Evolutionary conservation across 345 rosid species (phyloP), one percentile per base, ranked within the genome.

Genomic region (Eucalyptus cloeziana): DNA sequence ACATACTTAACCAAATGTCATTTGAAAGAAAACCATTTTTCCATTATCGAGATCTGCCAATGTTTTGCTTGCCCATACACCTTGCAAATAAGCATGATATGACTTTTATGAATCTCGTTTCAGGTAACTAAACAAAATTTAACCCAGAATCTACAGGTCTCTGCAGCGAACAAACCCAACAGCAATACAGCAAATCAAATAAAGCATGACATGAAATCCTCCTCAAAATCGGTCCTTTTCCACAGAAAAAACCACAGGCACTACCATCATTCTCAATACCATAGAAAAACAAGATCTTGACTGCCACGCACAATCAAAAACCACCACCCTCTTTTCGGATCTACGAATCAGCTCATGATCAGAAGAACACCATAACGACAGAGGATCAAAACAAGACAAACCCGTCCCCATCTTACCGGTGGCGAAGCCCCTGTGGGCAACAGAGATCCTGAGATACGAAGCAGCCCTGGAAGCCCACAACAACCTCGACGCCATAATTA

Each of bases 401-500:
- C 24, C 49, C 31, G 51, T 64, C 51, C 43, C 71, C 71, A 27
- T 27, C n/a, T 64, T 91, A 97, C 99, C 97, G 1, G 99, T 93
- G 87, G 99, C 86, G 89, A 96, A 95, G 5, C 95, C 96, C 91
- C 99, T 54, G 89, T 94, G 93, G 45, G 93, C 51, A 85, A 95
- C 93, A 14, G 99, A 97, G 96, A 98, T 93, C 97, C 96, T 94
- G 88, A 97, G 96, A 91, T 92, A 92, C 83, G 98, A 95, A 90
- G 99, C 99, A 89, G 96, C 98, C 91, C 95, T 96, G 69, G 99
- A 96, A 86, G 99, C 97, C 99, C 98, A 97, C 92, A 97, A 91
- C 91, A 92, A 86, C 88, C 96, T 92, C 12, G 94, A 93, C 60
- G 99, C 98, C 99, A 96, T 52, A 52, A 52, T 95, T 50, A 44